Evolutionary conservation across 2,329 filamentous ascomycete species (phyloP), one percentile per base, ranked within the genome.

Genomic region (Fusarium xylarioides): DNA sequence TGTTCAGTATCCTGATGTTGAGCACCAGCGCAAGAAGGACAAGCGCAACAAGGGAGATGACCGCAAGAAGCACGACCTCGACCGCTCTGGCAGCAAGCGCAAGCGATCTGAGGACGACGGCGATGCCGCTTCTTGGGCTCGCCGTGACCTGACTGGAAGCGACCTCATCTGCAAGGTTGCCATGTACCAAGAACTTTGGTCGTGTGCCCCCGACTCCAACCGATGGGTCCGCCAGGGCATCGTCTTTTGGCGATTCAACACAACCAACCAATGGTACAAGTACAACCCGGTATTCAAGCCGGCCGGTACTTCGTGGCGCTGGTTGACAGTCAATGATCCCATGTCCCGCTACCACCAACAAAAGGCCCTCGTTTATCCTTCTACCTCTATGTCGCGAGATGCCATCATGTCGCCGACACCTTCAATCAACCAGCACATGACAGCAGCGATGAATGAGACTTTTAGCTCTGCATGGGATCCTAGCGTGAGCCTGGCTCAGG

Each of bases 111-210:
- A 83, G 66, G 82, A 83, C 61, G 82, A 83, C 44, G 82, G 82
- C 18, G 82, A 83, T 65, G 82, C 82, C 8, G 80, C 81, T 11
- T 80, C 81, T 4, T 83, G 82, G 82, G 77, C 81, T 10, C 79
- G 82, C 4, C 81, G 82, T 11, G 82, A 83, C 64, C 78, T 77
- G 28, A 86, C 86, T 3, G 86, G 87, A 71, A 87, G 87, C 76
- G 88, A 90, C 47, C 83, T 91, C 63, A 85, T 91, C 57, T 84
- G 86, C 72, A 87, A 87, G 79, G 89, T 91, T 50, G 88, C 88
- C 78, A 91, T 91, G 90, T 89, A 90, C 79, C 90, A 92, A 79
- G 90, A 91, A 82, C 85, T 91, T 40, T 91, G 87, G 85, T 91
- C 88, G 7, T 82, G 82, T 70, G 80, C 87, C 8, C 85, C 85